Evolutionary conservation across 2,329 filamentous ascomycete species (phyloP).

Genomic region (Dactylellina parvicollis): DNA sequence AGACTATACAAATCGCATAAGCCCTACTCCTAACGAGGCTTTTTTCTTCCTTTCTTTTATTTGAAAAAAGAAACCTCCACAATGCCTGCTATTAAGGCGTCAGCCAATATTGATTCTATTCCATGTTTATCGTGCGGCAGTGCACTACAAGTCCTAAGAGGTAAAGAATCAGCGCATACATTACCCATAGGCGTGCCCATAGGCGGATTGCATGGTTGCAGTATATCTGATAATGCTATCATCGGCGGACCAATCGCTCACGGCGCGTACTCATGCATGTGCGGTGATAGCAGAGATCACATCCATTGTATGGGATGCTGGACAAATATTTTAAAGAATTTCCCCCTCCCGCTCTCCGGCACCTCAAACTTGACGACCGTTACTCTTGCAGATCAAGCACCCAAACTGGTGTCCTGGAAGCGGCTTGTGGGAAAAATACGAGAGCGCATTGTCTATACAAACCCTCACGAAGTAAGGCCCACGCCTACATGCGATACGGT

Average conservation of each 20-base stretch:
- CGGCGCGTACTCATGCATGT: slow-evolving; percentile 20
- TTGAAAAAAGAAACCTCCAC: slow-evolving; percentile 15
- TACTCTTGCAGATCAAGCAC: slow-evolving; percentile 7
- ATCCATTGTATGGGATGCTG: slow-evolving; percentile 23
- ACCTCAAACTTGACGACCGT: slow-evolving; percentile 5
- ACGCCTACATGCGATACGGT: slow-evolving; percentile 17
- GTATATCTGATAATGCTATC: slow-evolving; percentile 27
- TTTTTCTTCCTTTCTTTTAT: slow-evolving; percentile 19
- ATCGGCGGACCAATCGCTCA: slow-evolving; percentile 24
- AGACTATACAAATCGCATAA: slow-evolving; percentile 19
- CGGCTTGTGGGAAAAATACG: slow-evolving; percentile 12
- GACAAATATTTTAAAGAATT: slow-evolving; percentile 22
- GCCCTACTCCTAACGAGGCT: slow-evolving; percentile 21
- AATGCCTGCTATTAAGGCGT: slow-evolving; percentile 16
- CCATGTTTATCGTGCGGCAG: slow-evolving; percentile 21
- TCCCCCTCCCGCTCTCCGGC: slow-evolving; percentile 13
- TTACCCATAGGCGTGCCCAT: slow-evolving; percentile 14
- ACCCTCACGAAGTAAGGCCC: slow-evolving; percentile 20
- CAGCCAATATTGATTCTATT: slow-evolving; percentile 19
- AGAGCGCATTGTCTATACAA: slow-evolving; percentile 23
- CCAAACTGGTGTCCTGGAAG: slow-evolving; percentile 13
- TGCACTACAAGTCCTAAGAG: slow-evolving; percentile 20
- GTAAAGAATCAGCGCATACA: slow-evolving; percentile 20
- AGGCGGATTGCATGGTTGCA: slow-evolving; percentile 7
- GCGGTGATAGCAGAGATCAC: slow-evolving; percentile 18